Base-by-base conservation (phyloP, 495 filamentous ascomycete species). In the Penicillium coffeae region DNA sequence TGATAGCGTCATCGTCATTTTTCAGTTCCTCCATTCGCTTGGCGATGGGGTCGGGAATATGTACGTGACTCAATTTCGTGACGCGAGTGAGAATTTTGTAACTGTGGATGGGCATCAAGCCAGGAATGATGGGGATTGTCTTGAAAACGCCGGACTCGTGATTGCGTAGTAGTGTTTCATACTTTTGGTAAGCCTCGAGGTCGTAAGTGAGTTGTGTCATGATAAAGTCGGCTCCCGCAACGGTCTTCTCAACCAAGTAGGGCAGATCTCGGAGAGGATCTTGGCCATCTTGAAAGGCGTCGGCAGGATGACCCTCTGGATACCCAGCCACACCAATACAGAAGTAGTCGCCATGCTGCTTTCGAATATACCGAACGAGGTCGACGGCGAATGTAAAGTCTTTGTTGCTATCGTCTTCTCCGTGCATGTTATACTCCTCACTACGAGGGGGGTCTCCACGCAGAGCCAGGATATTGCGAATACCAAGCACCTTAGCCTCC, bases 191-290 rank as follows among this genome's bases (percentile, higher is more conserved):
- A 13, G 87, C 89, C 6, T 86, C 74, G 12, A 88, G 77, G 58
- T 97, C 90, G 65, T 92, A 98, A 70, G 96, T 97, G 19, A 98
- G 75, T 62, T 98, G 93, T n/a, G 94, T 97, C 89, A 98, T 95
- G 63, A 98, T 86, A 65, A 98, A 98, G 65, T 97, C 94, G 16
- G 92, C 94, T 0, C 93, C 93, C 3, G 93, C 93, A 57, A 84
- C 73, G 0, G 84, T 84, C 76, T 98, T 98, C 48, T 96, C 90
- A 21, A 96, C 78, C 39, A 98, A 73, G 60, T 89, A 96, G 6
- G 93, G 88, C 32, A 98, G 65, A 69, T 98, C 93, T 36, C 84
- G 82, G 51, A 79, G 75, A 0, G 88, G 75, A 62, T 85, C 85
- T 71, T 97, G 93, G 19, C 83, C 76, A 51, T 86, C 80, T 35